Percentiles rank a stretch among this genome's conserved stretches.
Conservation (phyloP, 345 rosid genomes). For the Draba incana region DNA sequence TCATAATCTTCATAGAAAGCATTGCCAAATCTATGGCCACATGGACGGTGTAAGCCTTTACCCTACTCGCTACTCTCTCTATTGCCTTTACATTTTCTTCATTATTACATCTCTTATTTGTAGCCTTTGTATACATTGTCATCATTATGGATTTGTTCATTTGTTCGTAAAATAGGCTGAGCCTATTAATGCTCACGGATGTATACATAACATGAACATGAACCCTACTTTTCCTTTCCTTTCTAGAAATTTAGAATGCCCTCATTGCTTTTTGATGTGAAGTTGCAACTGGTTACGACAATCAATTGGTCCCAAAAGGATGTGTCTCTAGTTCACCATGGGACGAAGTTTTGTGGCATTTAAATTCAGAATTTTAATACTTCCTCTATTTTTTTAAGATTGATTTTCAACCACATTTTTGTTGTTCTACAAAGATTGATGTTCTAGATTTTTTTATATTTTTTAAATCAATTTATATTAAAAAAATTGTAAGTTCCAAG, state of each 20-base stretch:
- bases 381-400: too few relatives aligned
- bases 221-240: constrained; percentile 33
- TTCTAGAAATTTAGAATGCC: constrained; percentile 14
- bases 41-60: constrained; percentile 48
- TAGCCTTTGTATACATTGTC: constrained; percentile 35
- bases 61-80: constrained; percentile 39
- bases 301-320: constrained; percentile 18
- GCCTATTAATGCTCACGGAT: constrained; percentile 47
- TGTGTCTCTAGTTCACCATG: constrained; percentile 24
- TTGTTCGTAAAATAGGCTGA: constrained; percentile 35
- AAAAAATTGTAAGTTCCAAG: too few relatives aligned
- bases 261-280: constrained; percentile 29
- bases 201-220: constrained; percentile 30
- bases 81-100: constrained; percentile 39
- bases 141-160: constrained; percentile 29
- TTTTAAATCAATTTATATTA: too few relatives aligned
- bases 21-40: constrained; percentile 47
- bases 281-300: constrained; percentile 34
- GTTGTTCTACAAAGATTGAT: too few relatives aligned
- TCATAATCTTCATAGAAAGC: constrained; percentile 46
- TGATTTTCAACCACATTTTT: too few relatives aligned
- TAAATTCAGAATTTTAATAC: too few relatives aligned
- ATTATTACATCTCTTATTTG: constrained; percentile 40
- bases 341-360: too few relatives aligned
- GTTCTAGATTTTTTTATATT: too few relatives aligned